Percentiles rank a stretch among this genome's conserved stretches.
These are phyloP conservation scores for Talaromyces borbonicus DNA, from an alignment of 495 filamentous ascomycete species.

Conservation along the genomic window DNA sequence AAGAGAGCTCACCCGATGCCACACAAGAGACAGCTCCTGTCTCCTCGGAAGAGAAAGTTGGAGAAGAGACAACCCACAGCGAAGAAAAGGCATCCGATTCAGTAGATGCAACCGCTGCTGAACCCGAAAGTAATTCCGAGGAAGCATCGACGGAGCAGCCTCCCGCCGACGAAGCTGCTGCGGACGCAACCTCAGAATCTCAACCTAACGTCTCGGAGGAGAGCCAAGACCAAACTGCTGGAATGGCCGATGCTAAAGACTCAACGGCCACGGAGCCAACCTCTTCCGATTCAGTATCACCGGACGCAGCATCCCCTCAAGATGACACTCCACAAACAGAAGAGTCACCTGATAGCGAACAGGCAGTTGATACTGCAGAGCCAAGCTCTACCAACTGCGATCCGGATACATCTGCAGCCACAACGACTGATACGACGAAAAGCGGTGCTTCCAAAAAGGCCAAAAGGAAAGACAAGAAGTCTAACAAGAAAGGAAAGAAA, in stretches of 20 bases:
- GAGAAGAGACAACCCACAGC: conserved; percentile 10
- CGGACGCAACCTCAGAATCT: no score
- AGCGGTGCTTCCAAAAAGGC: background rate
- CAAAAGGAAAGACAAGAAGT: conserved; percentile 4
- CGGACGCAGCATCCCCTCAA: conserved; percentile 2
- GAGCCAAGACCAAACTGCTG: conserved; percentile 8
- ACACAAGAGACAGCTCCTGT: background rate
- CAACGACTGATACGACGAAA: background rate
- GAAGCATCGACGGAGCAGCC: conserved; percentile 4
- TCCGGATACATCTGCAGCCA: background rate
- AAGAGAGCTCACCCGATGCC: conserved; percentile 7
- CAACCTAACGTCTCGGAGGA: background rate
- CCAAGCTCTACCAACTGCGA: conserved; percentile 8
- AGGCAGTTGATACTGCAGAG: background rate
- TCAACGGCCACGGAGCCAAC: background rate
- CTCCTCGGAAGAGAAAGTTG: background rate
- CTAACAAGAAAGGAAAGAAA: conserved; percentile 5
- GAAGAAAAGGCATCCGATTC: conserved; percentile 7
- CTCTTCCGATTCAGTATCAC: background rate
- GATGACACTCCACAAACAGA: conserved; percentile 2
- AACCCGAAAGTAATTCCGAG: background rate
- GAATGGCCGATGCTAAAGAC: conserved; percentile 5
- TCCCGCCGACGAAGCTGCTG: background rate
- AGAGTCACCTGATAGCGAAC: background rate
- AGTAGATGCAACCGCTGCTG: background rate